Evolutionary conservation across 139 green algal genomes (phyloP), one percentile per base, ranked within the genome.

Genomic region (Pleodorina starrii): DNA sequence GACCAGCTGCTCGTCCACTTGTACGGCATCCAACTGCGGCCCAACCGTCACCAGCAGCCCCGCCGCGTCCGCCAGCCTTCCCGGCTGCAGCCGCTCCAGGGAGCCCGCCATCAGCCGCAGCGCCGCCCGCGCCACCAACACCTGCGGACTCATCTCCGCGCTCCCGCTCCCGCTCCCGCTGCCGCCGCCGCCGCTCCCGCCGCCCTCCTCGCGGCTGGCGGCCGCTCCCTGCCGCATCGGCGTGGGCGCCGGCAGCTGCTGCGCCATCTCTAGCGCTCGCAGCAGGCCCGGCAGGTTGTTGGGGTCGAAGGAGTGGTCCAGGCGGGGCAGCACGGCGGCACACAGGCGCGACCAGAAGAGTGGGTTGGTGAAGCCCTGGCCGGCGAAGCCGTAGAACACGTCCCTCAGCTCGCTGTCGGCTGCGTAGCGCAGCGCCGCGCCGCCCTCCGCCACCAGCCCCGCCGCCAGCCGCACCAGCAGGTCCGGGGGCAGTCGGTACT

Each of bases 401-500:
- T 88, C 83, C 32, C 83, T 43, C 21, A 81, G 0, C 43, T 88
- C 83, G n/a, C 42, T 25, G 68, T 88, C 83, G 25, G 68, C 60
- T 19, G 83, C 68, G 32, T 42, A 44, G n/a, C 40, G 46, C 46
- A 88, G 25, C 46, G 66, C 66, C 19, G 42, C 19, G 32, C 83
- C 44, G 9, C 43, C 66, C 6, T 72, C 46, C 32, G 68, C 83
- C 66, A 88, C 46, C 66, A 71, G 44, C 19, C 66, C 83, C 35
- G 66, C 83, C 19, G 83, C 83, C 83, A 88, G 83, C 35, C 68
- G 44, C 83, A 88, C 32, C 48, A 81, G 66, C 66, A 88, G 83
- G 44, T 81, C 44, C 1, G 66, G 83, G 17, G 83, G 83, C 83
- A 88, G 83, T 12, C 66, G 46, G 66, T 81, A 51, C 32, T 71